phyloP scores from a whole-genome alignment of 2,329 filamentous ascomycete genomes.

The Exophiala calicioides region DNA sequence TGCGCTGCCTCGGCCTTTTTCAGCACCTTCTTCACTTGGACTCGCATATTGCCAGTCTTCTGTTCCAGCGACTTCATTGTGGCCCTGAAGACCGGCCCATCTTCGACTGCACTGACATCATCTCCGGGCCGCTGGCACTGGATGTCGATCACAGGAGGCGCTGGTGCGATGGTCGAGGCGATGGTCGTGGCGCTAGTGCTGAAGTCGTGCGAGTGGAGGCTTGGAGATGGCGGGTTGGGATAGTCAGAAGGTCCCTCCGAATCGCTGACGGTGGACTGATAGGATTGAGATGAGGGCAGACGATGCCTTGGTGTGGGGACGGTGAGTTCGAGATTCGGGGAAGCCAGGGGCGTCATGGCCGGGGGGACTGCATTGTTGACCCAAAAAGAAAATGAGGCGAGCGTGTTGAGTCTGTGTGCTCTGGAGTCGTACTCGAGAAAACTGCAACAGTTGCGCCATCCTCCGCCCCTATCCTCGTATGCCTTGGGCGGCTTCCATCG shows the following conservation, averaged over 20 bases:
- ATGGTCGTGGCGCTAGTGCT: conserved; percentile 35
- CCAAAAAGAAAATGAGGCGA: conserved; percentile 94
- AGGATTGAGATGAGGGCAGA: conserved; percentile 82
- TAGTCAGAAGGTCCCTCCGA: conserved; percentile 55
- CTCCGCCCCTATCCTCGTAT: conserved; percentile 78
- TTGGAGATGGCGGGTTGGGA: conserved; percentile 36
- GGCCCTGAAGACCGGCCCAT: conserved; percentile 91
- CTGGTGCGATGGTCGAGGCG: conserved; percentile 27
- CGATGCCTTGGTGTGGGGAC: conserved; percentile 72
- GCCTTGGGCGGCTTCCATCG: conserved; percentile 90
- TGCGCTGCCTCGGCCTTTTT: conserved; percentile 91
- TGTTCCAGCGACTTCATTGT: conserved; percentile 96
- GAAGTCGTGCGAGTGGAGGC: conserved; percentile 27
- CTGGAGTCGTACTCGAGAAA: conserved; percentile 97
- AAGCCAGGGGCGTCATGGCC: conserved; percentile 62
- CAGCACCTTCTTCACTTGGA: conserved; percentile 92
- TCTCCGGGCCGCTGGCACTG: conserved; percentile 80
- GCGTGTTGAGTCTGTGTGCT: conserved; percentile 81
- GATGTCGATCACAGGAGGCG: conserved; percentile 77
- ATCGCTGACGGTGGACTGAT: conserved; percentile 77
- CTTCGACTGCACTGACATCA: conserved; percentile 80
- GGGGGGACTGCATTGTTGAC: conserved; percentile 66
- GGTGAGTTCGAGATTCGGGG: conserved; percentile 70
- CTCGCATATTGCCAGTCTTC: conserved; percentile 91
- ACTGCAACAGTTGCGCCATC: conserved; percentile 95